Evolutionary conservation across 2,329 filamentous ascomycete genomes (phyloP).

Genomic region (Arachnomyces sp.): DNA sequence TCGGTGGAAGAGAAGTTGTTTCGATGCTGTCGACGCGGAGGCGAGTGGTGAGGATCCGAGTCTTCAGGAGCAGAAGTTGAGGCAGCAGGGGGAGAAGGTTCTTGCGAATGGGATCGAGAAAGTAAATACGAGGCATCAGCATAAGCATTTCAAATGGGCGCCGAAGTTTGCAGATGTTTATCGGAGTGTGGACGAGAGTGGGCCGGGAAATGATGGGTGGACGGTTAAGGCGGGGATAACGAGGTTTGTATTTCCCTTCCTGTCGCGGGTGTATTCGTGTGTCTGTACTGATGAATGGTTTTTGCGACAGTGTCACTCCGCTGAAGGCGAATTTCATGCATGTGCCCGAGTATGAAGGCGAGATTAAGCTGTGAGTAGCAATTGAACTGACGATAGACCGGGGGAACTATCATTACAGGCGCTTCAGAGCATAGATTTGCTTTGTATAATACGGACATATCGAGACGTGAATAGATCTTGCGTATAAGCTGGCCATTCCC

Average conservation of each 20-base stretch:
- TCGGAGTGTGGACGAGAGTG: constrained; percentile 70
- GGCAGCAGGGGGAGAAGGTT: constrained; percentile 52
- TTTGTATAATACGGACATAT: too few relatives aligned
- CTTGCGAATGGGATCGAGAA: constrained; percentile 20
- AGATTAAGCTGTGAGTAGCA: constrained; percentile 74
- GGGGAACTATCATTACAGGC: constrained; percentile 7
- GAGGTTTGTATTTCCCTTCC: constrained; percentile 48
- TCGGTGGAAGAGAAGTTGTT: constrained; percentile 80
- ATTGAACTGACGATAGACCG: constrained; percentile 14
- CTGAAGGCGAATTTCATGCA: constrained; percentile 91
- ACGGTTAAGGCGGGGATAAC: constrained; percentile 80
- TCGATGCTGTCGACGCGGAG: constrained; percentile 65
- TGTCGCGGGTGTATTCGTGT: neutral
- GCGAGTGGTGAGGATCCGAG: constrained; percentile 53
- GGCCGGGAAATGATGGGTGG: constrained; percentile 87
- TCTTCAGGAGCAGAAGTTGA: constrained; percentile 65
- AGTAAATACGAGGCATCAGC: constrained; percentile 48
- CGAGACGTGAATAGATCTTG: too few relatives aligned
- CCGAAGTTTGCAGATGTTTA: constrained; percentile 82
- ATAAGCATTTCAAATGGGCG: constrained; percentile 93
- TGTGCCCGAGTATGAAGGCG: constrained; percentile 55
- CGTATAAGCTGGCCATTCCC: neutral
- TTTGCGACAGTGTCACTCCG: constrained; percentile 65
- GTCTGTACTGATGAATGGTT: neutral
- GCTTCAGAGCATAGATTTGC: neutral